Percentiles rank a stretch among this genome's conserved stretches.
These are phyloP conservation scores for Blastobotrys chiropterorum DNA, from an alignment of 805 yeast genomes.

Conservation along the genomic window DNA sequence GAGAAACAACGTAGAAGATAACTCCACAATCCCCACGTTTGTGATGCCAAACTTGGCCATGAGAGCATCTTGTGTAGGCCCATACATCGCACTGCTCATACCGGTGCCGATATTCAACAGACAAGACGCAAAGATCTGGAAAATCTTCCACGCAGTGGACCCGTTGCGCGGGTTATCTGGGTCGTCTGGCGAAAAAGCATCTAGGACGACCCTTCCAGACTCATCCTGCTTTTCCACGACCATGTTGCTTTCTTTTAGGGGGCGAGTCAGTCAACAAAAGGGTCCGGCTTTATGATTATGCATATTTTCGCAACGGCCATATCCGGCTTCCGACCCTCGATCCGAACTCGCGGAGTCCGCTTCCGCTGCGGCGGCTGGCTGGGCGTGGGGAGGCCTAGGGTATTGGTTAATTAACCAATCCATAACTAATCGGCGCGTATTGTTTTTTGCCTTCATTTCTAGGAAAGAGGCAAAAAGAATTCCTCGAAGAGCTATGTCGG, in stretches of 20 bases:
- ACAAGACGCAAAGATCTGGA: neutral
- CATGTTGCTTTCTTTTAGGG: too few species aligned
- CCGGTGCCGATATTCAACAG: neutral
- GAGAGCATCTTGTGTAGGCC: neutral
- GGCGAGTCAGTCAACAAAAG: too few species aligned
- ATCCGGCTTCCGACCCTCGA: neutral
- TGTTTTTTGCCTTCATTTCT: too few species aligned
- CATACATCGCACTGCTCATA: neutral
- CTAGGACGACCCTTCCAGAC: neutral
- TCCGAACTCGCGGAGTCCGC: too few species aligned
- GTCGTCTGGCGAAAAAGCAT: slow-evolving; percentile 13
- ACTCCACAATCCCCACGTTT: neutral
- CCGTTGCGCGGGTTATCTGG: neutral
- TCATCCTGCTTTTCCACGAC: neutral
- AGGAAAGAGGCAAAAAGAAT: too few species aligned
- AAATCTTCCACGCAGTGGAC: neutral
- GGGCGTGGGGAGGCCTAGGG: neutral
- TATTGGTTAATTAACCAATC: too few species aligned
- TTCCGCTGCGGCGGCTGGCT: too few species aligned
- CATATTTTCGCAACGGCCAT: neutral
- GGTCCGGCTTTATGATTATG: too few species aligned
- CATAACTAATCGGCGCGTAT: too few species aligned
- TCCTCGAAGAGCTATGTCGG: too few species aligned
- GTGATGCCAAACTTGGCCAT: neutral
- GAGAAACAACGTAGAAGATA: neutral